phyloP scores from a whole-genome alignment of 768 basidiomycete species.

The Glaciozyma martinii region DNA sequence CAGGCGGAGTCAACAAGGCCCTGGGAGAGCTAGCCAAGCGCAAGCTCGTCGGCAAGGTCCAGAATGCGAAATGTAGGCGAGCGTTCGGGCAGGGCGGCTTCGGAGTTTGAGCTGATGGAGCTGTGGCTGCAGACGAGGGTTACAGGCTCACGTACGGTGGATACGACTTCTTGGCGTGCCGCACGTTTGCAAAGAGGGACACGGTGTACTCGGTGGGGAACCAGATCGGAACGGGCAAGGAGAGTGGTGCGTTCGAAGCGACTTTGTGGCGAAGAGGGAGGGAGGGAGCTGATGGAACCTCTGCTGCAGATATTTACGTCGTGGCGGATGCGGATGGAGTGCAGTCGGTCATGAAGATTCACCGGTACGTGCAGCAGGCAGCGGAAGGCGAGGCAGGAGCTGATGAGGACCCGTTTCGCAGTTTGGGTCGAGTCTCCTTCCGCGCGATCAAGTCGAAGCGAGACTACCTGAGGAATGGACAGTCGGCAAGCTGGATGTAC shows the following conservation, averaged over 20 bases:
- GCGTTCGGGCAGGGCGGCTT: no score
- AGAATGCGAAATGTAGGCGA: constrained; percentile 78
- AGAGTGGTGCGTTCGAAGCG: constrained; percentile 57
- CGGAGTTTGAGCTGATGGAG: not conserved
- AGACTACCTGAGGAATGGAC: constrained; percentile 90
- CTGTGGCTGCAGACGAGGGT: constrained; percentile 65
- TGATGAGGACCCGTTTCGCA: constrained; percentile 37
- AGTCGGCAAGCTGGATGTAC: constrained; percentile 97
- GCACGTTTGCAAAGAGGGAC: constrained; percentile 81
- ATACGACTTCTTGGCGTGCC: constrained; percentile 92
- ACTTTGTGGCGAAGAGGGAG: not conserved
- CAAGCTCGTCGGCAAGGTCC: constrained; percentile 77
- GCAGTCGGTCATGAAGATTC: constrained; percentile 85
- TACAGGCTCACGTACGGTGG: constrained; percentile 96
- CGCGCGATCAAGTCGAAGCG: constrained; percentile 91
- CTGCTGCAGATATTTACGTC: constrained; percentile 65
- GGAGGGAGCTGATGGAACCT: not conserved
- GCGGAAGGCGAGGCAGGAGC: no score
- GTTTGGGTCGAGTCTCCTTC: constrained; percentile 94
- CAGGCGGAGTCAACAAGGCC: constrained; percentile 87
- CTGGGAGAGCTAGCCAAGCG: constrained; percentile 84
- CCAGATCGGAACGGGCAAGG: constrained; percentile 97
- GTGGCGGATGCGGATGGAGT: constrained; percentile 76
- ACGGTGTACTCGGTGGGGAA: constrained; percentile 86
- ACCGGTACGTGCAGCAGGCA: constrained; percentile 51